A percentile compares a stretch with the other conserved stretches of the same genome.
These are phyloP conservation scores for Irpex rosettiformis DNA, from an alignment of 1,284 basidiomycete genomes.

Conservation along the genomic window DNA sequence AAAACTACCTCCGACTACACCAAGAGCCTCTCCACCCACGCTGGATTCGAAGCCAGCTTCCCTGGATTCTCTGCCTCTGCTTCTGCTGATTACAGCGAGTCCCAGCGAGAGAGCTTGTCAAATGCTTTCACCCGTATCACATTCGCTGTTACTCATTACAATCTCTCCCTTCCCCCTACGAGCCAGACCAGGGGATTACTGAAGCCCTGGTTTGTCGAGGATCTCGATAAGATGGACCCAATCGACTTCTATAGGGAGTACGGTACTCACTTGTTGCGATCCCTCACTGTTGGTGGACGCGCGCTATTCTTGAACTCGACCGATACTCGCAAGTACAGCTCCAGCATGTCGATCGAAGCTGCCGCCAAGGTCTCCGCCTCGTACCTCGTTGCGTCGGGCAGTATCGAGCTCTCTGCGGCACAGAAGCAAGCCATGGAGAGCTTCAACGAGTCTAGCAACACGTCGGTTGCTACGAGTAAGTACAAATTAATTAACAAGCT, in stretches of 20 bases:
- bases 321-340: slow-evolving; percentile 5
- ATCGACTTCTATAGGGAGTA: slow-evolving; percentile 3
- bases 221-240: slow-evolving; percentile 4
- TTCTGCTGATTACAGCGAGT: slow-evolving; percentile 1
- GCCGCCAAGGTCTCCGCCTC: slow-evolving; percentile 5
- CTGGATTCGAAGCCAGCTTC: slow-evolving; percentile 1
- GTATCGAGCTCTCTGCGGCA: neutral
- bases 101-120: neutral
- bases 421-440: slow-evolving; percentile 6
- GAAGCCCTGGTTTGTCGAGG: slow-evolving; percentile 1
- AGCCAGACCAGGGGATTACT: neutral
- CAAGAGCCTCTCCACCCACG: slow-evolving; percentile 2
- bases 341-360: neutral
- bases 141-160: neutral
- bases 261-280: slow-evolving; percentile 4
- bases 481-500: neutral
- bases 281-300: slow-evolving; percentile 2
- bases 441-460: slow-evolving; percentile 7
- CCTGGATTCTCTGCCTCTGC: neutral
- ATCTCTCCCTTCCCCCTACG: neutral
- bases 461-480: neutral
- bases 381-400: slow-evolving; percentile 2
- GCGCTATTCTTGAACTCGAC: slow-evolving; percentile 4
- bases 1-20: slow-evolving; percentile 3
- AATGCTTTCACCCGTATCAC: slow-evolving; percentile 5